Evolutionary conservation across 2,329 filamentous ascomycete species (phyloP).

Genomic region (Xylariales sp.): DNA sequence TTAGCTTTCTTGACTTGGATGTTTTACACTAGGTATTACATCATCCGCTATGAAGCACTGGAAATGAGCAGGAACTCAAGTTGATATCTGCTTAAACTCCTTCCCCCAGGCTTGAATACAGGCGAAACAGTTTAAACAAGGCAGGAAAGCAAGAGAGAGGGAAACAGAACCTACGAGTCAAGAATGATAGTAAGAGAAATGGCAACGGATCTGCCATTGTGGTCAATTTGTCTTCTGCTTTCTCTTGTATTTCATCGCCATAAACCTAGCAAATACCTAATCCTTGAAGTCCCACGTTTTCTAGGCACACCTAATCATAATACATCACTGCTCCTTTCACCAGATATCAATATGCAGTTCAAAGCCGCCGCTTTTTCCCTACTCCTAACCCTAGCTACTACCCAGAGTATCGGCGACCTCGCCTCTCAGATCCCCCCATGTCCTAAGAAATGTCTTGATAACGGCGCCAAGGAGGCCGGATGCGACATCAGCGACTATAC

Average conservation of each 20-base stretch:
- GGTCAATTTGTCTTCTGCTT: too few species aligned
- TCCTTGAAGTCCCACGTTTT: neutral
- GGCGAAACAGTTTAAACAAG: too few species aligned
- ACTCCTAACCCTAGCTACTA: slow-evolving; percentile 43
- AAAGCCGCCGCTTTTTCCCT: slow-evolving; percentile 44
- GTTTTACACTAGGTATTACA: too few species aligned
- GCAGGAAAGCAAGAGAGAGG: too few species aligned
- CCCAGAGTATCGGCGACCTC: slow-evolving; percentile 45
- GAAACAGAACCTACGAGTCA: too few species aligned
- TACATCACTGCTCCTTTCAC: neutral
- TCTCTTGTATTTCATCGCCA: neutral
- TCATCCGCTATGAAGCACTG: too few species aligned
- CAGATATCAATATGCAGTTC: slow-evolving; percentile 48
- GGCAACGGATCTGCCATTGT: too few species aligned
- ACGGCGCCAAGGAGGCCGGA: slow-evolving; percentile 48
- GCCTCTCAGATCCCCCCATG: slow-evolving; percentile 53
- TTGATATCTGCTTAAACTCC: too few species aligned
- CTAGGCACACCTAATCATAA: neutral
- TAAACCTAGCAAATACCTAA: neutral
- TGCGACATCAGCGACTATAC: slow-evolving; percentile 52
- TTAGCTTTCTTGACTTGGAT: too few species aligned
- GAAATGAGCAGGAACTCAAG: too few species aligned
- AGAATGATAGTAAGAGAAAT: too few species aligned
- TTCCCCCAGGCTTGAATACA: too few species aligned
- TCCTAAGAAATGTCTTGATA: slow-evolving; percentile 53